Evolutionary conservation across 768 basidiomycete species (phyloP).

Genomic region (Hericium erinaceus): DNA sequence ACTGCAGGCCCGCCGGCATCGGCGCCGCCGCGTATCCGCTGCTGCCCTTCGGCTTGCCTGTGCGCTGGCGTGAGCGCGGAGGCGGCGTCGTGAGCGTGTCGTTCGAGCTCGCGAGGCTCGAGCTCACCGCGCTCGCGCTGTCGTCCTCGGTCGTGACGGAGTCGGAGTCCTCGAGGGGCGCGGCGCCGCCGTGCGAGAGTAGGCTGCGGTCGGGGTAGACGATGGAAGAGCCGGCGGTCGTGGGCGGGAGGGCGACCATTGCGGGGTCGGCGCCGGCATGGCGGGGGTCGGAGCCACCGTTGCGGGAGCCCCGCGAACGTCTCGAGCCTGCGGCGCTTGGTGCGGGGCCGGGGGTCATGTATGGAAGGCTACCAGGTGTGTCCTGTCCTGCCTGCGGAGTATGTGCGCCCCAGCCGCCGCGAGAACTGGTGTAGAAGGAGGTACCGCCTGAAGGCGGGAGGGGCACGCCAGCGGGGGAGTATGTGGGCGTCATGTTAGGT

Average conservation of each 20-base stretch:
- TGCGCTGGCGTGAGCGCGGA: neutral
- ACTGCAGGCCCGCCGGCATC: neutral
- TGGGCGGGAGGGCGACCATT: conserved; percentile 3
- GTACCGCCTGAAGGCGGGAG: neutral
- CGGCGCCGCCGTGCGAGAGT: conserved; percentile 7
- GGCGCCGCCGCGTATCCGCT: conserved; percentile 10
- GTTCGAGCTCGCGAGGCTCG: conserved; percentile 12
- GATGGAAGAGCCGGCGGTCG: conserved; percentile 4
- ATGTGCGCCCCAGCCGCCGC: neutral
- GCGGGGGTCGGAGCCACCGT: neutral
- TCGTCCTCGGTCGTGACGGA: conserved; percentile 7
- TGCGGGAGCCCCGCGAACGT: neutral
- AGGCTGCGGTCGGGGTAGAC: conserved; percentile 11
- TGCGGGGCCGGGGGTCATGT: neutral
- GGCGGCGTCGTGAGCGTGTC: conserved; percentile 13
- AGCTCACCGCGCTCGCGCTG: conserved; percentile 7
- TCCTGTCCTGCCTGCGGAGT: neutral
- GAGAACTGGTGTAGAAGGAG: neutral
- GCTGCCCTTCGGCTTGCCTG: neutral
- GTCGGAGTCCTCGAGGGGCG: neutral
- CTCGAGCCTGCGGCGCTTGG: neutral
- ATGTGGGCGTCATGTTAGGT: neutral
- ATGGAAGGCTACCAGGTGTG: neutral
- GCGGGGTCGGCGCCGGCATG: neutral
- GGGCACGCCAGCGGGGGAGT: neutral